Evolutionary conservation across 176 grass and related monocot species (phyloP).

Genomic region (Dendrocalamus sinicus): DNA sequence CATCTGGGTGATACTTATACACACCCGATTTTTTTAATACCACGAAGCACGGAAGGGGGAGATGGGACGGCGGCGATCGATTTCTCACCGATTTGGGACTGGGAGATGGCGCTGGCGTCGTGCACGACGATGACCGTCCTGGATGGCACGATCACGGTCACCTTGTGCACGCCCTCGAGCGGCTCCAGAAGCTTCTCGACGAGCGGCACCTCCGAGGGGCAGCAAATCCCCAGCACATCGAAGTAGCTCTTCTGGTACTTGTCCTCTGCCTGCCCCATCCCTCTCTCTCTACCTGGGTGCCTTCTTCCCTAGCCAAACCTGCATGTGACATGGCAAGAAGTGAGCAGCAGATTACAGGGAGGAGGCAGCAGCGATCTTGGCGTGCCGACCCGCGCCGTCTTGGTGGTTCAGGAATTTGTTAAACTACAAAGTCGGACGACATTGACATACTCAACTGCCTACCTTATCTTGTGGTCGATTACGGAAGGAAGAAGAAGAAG

Average conservation of each 20-base stretch:
- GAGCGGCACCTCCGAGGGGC: constrained; percentile 82
- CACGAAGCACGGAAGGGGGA: neutral
- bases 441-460: neutral
- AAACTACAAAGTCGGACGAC: neutral
- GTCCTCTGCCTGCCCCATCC: constrained; percentile 36
- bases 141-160: constrained; percentile 86
- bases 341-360: neutral
- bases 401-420: neutral
- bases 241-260: constrained; percentile 89
- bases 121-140: constrained; percentile 91
- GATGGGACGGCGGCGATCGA: neutral
- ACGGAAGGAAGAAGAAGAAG: neutral
- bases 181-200: constrained; percentile 75
- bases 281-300: neutral
- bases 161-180: constrained; percentile 63
- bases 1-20: too few species aligned
- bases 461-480: neutral
- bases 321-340: neutral
- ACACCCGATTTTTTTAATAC: too few species aligned
- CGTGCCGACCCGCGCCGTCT: neutral
- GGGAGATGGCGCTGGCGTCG: constrained; percentile 57
- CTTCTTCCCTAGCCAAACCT: neutral
- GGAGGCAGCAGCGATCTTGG: neutral
- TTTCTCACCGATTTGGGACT: constrained; percentile 66
- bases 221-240: constrained; percentile 95